Evolutionary conservation across 73 alveolate genomes (phyloP).

Genomic region (Paramecium bursaria): DNA sequence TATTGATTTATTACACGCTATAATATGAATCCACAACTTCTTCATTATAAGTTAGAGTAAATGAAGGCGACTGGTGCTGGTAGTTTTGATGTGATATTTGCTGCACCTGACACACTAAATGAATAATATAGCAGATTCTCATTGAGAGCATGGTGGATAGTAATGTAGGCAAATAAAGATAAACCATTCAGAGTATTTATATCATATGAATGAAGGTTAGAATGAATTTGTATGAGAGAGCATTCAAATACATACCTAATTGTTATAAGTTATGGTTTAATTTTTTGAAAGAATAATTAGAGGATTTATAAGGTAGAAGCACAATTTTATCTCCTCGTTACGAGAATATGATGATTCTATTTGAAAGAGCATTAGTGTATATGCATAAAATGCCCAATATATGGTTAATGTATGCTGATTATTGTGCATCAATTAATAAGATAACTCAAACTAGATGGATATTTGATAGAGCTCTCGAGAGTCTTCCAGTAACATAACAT

Average conservation of each 20-base stretch:
- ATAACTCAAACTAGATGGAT: conserved; percentile 87
- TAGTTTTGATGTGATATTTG: conserved; percentile 48
- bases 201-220: conserved; percentile 62
- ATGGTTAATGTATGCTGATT: conserved; percentile 92
- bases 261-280: conserved; percentile 95
- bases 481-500: conserved; percentile 94
- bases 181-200: conserved; percentile 11
- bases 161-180: conserved; percentile 39
- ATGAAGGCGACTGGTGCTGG: conserved; percentile 11
- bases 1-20: conserved; percentile 50
- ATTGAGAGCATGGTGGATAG: conserved; percentile 59
- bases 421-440: conserved; percentile 76
- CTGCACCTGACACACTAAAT: conserved; percentile 40
- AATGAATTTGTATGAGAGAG: conserved; percentile 88
- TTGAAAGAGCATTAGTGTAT: conserved; percentile 89
- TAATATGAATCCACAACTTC: conserved; percentile 54
- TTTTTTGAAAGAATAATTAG: conserved; percentile 88
- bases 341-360: conserved; percentile 54
- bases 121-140: conserved; percentile 42
- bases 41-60: conserved; percentile 48
- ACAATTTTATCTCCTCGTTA: conserved; percentile 31
- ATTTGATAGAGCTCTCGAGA: conserved; percentile 87
- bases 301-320: conserved; percentile 78
- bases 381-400: conserved; percentile 95
- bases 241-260: conserved; percentile 88